Base-by-base conservation (phyloP, 1,284 basidiomycete species). In the Exobasidium cylindrosporum region DNA sequence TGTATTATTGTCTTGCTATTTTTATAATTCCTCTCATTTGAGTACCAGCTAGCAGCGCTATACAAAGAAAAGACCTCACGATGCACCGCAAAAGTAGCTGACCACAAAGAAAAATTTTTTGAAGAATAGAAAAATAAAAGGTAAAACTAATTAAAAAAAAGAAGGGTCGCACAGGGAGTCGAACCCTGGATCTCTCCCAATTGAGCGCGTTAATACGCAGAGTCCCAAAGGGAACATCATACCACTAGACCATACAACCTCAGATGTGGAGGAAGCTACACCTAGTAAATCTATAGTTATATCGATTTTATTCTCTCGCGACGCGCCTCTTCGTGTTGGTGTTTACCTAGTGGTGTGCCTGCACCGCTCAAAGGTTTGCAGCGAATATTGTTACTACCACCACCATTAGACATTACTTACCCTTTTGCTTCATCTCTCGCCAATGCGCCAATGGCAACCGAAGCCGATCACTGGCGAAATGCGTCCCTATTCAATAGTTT, bases 151-250 rank as follows among this genome's bases (percentile, higher is more conserved):
- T 54, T 54, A 31, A n/a, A 43, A 55, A 57, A 2, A 7, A 32
- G 17, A 26, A 1, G 64, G 64, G 64, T 57, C 64, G 64, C 64
- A 65, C 64, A 58, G 64, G 64, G 64, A 65, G 62, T 65, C 46
- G 64, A 65, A 65, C 64, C 64, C 64, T 58, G 64, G 64, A 65
- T 62, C 64, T 65, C 64, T 65, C 63, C 64, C 63, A 65, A 61
- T 60, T 49, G 56, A 46, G 26, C 23, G 28, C 17, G 1, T 26
- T 24, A 7, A 13, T 35, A 21, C 35, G 45, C 29, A 43, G 40
- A 62, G 49, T 57, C 64, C 64, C 63, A 65, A 65, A 65, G 35
- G 64, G 63, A 65, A 62, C 62, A 65, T 65, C 64, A 65, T 65
- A 65, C 64, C 64, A 46, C 64, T 65, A 65, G 64, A 65, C 64